These are phyloP conservation scores for Periconia sp. DNA, from an alignment of 2,329 filamentous ascomycete species.

Conservation along the genomic window DNA sequence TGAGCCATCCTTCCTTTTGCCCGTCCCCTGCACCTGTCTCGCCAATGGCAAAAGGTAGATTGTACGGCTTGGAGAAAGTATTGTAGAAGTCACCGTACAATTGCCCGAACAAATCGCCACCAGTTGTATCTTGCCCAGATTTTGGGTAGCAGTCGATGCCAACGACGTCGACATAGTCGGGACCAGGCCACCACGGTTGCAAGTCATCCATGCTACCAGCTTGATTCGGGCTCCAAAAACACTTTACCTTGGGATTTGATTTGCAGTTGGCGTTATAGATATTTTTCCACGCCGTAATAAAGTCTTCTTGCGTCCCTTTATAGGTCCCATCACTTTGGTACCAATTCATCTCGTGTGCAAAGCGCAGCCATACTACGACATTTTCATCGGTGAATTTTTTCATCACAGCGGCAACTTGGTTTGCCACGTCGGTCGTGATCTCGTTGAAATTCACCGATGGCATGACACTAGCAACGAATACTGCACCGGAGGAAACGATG, in stretches of 20 bases:
- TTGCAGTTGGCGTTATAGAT: constrained; percentile 20
- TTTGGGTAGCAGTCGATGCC: constrained; percentile 20
- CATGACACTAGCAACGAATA: constrained; percentile 21
- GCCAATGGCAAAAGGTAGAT: constrained; percentile 16
- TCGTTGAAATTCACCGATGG: constrained; percentile 17
- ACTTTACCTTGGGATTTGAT: constrained; percentile 11
- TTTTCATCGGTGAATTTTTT: constrained; percentile 21
- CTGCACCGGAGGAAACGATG: constrained; percentile 13
- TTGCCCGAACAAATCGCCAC: constrained; percentile 9
- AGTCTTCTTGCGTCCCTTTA: constrained; percentile 10
- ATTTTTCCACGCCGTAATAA: constrained; percentile 19
- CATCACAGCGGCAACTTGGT: constrained; percentile 15
- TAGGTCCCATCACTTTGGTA: constrained; percentile 16
- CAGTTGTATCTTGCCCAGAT: constrained; percentile 2
- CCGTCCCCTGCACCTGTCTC: constrained; percentile 16
- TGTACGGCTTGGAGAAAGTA: constrained; percentile 11
- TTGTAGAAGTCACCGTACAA: constrained; percentile 17
- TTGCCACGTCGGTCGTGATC: constrained; percentile 11
- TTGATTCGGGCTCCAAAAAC: constrained; percentile 19
- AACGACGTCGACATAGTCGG: constrained; percentile 17
- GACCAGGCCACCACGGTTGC: constrained; percentile 15
- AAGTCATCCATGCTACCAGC: constrained; percentile 7
- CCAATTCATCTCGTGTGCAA: constrained; percentile 22
- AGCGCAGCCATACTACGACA: constrained; percentile 18
- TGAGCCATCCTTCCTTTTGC: constrained; percentile 15